These are phyloP conservation scores for Ophidiomyces ophidiicola DNA, from an alignment of 2,329 filamentous ascomycete genomes.

Conservation along the genomic window DNA sequence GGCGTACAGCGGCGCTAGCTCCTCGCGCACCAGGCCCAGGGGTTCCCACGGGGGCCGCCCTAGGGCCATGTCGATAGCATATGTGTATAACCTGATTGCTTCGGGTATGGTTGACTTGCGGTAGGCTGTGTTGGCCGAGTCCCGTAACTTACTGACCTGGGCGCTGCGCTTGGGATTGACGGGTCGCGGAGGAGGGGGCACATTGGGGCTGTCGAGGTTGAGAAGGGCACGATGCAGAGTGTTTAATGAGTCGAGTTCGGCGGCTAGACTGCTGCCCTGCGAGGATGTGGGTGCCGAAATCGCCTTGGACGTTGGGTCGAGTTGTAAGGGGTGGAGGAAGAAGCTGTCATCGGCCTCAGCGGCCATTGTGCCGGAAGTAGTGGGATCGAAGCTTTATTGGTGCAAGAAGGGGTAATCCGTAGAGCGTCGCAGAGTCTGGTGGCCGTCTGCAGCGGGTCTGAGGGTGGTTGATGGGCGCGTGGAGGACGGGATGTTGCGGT, in stretches of 20 bases:
- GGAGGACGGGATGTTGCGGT: too few species aligned
- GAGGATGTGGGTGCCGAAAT: slow-evolving; percentile 44
- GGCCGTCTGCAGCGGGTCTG: too few species aligned
- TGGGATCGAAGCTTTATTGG: not conserved
- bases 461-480: not conserved
- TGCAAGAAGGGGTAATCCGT: too few species aligned
- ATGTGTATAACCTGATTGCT: slow-evolving; percentile 66
- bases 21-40: slow-evolving; percentile 67
- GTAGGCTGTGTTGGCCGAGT: slow-evolving; percentile 71
- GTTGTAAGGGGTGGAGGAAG: slow-evolving; percentile 64
- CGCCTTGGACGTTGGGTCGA: slow-evolving; percentile 72
- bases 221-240: slow-evolving; percentile 68
- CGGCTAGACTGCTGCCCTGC: slow-evolving; percentile 52
- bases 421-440: too few species aligned
- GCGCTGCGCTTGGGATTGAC: slow-evolving; percentile 86
- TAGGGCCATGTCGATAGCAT: slow-evolving; percentile 84
- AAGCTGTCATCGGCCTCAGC: slow-evolving; percentile 36
- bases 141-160: slow-evolving; percentile 80
- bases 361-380: slow-evolving; percentile 4
- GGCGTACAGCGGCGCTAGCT: slow-evolving; percentile 64
- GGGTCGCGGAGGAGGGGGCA: slow-evolving; percentile 76
- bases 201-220: slow-evolving; percentile 48
- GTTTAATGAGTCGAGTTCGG: slow-evolving; percentile 57
- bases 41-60: slow-evolving; percentile 80
- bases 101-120: slow-evolving; percentile 64